A percentile compares a stretch with the other conserved stretches of the same genome.
phyloP scores from a whole-genome alignment of 2,329 filamentous ascomycete species.

The Calonectria crousiana region DNA sequence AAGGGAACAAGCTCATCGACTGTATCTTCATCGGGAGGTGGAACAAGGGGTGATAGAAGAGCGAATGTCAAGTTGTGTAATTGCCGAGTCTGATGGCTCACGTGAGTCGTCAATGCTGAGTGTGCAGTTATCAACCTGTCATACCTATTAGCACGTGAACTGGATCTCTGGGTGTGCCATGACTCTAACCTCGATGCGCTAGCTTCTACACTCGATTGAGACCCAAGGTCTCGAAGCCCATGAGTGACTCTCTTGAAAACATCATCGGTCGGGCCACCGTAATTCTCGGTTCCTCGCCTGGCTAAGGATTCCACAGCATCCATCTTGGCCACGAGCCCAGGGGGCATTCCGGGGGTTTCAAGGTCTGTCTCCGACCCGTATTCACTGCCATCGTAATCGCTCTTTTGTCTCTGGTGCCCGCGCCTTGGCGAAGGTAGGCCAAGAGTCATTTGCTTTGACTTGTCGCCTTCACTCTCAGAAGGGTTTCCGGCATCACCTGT shows the following conservation, averaged over 20 bases:
- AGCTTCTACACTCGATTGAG: slow-evolving; percentile 78
- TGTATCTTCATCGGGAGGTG: slow-evolving; percentile 71
- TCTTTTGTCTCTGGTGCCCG: slow-evolving; percentile 64
- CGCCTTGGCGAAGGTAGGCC: slow-evolving; percentile 58
- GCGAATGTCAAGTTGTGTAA: slow-evolving; percentile 80
- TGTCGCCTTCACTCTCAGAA: slow-evolving; percentile 37
- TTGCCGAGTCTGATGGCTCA: slow-evolving; percentile 80
- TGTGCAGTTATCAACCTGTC: slow-evolving; percentile 81
- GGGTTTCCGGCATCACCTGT: slow-evolving; percentile 23
- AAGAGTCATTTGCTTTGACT: slow-evolving; percentile 55
- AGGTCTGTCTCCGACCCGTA: slow-evolving; percentile 80
- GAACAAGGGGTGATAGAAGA: slow-evolving; percentile 76
- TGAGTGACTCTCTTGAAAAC: slow-evolving; percentile 78
- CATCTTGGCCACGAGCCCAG: slow-evolving; percentile 76
- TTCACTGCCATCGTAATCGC: slow-evolving; percentile 79
- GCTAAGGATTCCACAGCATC: slow-evolving; percentile 79
- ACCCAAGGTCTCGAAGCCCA: slow-evolving; percentile 77
- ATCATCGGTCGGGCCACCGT: slow-evolving; percentile 73
- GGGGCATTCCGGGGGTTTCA: slow-evolving; percentile 75
- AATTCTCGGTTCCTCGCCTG: slow-evolving; percentile 74
- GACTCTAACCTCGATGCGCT: slow-evolving; percentile 74
- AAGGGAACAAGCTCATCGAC: slow-evolving; percentile 79
- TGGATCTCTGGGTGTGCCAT: background rate
- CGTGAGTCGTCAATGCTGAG: slow-evolving; percentile 79
- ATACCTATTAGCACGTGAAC: slow-evolving; percentile 27